Evolutionary conservation across 805 yeast species (phyloP).

Genomic region (Metschnikowia continentalis): DNA sequence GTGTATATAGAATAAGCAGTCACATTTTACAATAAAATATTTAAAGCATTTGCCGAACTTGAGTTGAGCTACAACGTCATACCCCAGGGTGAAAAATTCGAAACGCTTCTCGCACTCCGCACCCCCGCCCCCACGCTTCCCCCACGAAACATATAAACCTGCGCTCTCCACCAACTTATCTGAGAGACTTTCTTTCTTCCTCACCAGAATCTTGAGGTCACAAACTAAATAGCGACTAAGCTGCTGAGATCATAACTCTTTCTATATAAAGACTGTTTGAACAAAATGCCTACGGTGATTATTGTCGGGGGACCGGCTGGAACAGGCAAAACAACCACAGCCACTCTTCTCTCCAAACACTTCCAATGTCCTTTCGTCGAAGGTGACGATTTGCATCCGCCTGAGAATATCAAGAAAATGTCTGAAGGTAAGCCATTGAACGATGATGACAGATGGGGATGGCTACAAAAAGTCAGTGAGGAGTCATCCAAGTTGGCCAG

Average conservation of each 20-base stretch:
- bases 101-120: background rate
- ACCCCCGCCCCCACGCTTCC: conserved; percentile 7
- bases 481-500: conserved; percentile 38
- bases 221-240: too few relatives aligned
- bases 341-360: conserved; percentile 43
- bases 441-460: conserved; percentile 90
- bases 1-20: background rate
- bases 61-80: too few relatives aligned
- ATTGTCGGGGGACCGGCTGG: conserved; percentile 96
- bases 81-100: background rate
- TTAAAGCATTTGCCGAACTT: background rate
- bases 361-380: conserved; percentile 63
- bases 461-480: conserved; percentile 59
- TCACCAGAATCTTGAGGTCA: background rate
- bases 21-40: too few relatives aligned
- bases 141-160: background rate
- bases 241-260: too few relatives aligned
- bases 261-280: background rate
- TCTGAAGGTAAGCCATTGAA: conserved; percentile 70
- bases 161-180: background rate
- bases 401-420: conserved; percentile 76
- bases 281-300: conserved; percentile 30
- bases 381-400: conserved; percentile 81
- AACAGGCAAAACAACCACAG: conserved; percentile 87
- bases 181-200: background rate